Base-by-base conservation (phyloP, 371 early-diverging fungal genomes). In the Apophysomyces variabilis region DNA sequence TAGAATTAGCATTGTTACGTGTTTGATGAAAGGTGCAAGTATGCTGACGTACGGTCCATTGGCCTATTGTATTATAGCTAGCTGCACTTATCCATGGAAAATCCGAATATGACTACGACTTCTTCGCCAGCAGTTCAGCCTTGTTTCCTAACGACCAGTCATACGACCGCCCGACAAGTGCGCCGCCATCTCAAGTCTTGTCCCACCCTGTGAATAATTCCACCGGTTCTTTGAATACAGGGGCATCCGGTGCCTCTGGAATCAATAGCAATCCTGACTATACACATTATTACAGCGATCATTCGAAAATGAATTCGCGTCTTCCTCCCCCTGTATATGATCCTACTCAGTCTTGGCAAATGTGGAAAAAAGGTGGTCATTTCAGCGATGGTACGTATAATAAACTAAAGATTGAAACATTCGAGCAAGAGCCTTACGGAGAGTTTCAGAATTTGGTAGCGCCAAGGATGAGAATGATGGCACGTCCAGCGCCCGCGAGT, bases 51-150 rank as follows among this genome's bases (percentile, higher is more conserved):
- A 12, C 26, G 4, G 5, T 57, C 13, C 47, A 0, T 26, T 35
- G 37, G 5, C 11, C 39, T 57, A 39, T 54, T 36, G 39, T 56
- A 56, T 54, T 66, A 7, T 61, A 66, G 80, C 64, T 80, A 44
- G 80, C 80, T 60, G 80, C 80, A n/a, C 72, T 80, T 44, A 70
- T 80, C 37, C 78, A 77, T 58, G 80, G 76, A 13, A 76, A 80
- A 57, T 26, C 77, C 32, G 80, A 80, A 43, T 77, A 80, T 63
- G 78, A 62, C 21, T 62, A 75, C 61, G 76, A 78, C 67, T 54
- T 73, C 26, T 75, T 74, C 70, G 7, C 57, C 56, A 60, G 43
- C 26, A 47, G 57, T 41, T 67, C 69, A 54, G 61, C 68, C 1
- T 59, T 66, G 3, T 75, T 73, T 18, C 67, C 72, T 32, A 70